phyloP scores from a whole-genome alignment of 495 filamentous ascomycete genomes.

The Cercophora samala region DNA sequence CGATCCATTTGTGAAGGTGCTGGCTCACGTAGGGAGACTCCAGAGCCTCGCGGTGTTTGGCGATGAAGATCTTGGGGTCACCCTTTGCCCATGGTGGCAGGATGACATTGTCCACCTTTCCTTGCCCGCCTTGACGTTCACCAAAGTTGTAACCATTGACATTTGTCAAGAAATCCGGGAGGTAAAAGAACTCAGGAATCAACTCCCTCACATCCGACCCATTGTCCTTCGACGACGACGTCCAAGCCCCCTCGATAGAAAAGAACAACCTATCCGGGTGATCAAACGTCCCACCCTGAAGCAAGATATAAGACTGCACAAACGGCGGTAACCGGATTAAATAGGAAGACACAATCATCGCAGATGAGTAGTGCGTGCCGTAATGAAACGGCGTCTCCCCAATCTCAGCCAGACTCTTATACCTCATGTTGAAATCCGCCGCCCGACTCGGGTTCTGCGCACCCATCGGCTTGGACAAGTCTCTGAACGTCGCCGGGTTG shows the following conservation, averaged over 20 bases:
- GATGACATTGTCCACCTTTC: conserved; percentile 74
- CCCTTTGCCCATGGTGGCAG: conserved; percentile 96
- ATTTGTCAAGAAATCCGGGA: conserved; percentile 90
- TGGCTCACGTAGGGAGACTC: conserved; percentile 93
- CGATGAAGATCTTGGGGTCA: conserved; percentile 91
- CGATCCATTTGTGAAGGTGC: conserved; percentile 91
- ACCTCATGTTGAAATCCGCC: conserved; percentile 74
- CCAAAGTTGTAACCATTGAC: conserved; percentile 94
- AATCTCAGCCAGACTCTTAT: conserved; percentile 87
- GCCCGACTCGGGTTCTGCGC: conserved; percentile 77
- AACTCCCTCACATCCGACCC: conserved; percentile 92
- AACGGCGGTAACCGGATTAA: conserved; percentile 94
- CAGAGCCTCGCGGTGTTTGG: conserved; percentile 88
- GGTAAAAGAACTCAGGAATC: conserved; percentile 94
- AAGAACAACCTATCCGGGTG: conserved; percentile 94
- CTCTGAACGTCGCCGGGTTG: conserved; percentile 79
- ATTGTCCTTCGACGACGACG: conserved; percentile 81
- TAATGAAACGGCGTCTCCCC: conserved; percentile 91
- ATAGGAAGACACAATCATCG: conserved; percentile 97
- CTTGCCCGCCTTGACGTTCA: conserved; percentile 70
- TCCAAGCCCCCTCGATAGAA: conserved; percentile 87
- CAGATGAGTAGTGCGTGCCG: conserved; percentile 96
- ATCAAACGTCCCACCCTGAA: conserved; percentile 95
- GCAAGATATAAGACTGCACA: conserved; percentile 92
- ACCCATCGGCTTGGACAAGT: conserved; percentile 94